phyloP scores from a whole-genome alignment of 1,284 basidiomycete genomes.

The Moesziomyces globuligerus region DNA sequence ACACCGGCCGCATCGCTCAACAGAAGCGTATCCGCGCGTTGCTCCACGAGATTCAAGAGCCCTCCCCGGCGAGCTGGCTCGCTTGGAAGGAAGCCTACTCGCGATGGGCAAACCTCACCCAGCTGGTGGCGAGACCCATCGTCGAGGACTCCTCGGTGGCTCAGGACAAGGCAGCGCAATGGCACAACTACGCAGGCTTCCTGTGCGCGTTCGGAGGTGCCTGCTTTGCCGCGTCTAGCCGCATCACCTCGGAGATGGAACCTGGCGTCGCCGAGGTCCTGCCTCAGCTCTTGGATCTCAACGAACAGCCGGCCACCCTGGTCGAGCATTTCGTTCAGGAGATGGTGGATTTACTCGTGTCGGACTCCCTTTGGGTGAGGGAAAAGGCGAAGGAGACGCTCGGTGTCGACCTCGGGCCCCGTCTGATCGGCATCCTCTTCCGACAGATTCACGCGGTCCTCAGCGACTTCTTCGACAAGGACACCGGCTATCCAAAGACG shows the following conservation, averaged over 20 bases:
- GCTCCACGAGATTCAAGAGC: slow-evolving; percentile 74
- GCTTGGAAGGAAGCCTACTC: slow-evolving; percentile 84
- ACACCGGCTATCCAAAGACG: slow-evolving; percentile 55
- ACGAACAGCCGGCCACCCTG: slow-evolving; percentile 37
- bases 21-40: slow-evolving; percentile 82
- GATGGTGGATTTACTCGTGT: slow-evolving; percentile 64
- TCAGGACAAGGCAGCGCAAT: slow-evolving; percentile 70
- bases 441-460: slow-evolving; percentile 60
- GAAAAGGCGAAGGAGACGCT: slow-evolving; percentile 65
- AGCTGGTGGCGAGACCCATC: slow-evolving; percentile 37
- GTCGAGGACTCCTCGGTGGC: slow-evolving; percentile 74
- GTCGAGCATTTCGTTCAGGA: slow-evolving; percentile 60
- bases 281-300: slow-evolving; percentile 29
- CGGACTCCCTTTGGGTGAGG: slow-evolving; percentile 63
- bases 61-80: slow-evolving; percentile 76
- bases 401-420: slow-evolving; percentile 53
- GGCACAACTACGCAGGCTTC: slow-evolving; percentile 87
- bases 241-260: slow-evolving; percentile 22
- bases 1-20: slow-evolving; percentile 75
- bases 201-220: slow-evolving; percentile 79
- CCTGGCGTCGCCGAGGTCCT: slow-evolving; percentile 22
- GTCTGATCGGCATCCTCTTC: slow-evolving; percentile 58
- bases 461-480: slow-evolving; percentile 64
- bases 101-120: slow-evolving; percentile 73
- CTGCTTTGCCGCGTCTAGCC: slow-evolving; percentile 67